Base-by-base conservation (phyloP, 306 rosid genomes). In the Quercus dentata region DNA sequence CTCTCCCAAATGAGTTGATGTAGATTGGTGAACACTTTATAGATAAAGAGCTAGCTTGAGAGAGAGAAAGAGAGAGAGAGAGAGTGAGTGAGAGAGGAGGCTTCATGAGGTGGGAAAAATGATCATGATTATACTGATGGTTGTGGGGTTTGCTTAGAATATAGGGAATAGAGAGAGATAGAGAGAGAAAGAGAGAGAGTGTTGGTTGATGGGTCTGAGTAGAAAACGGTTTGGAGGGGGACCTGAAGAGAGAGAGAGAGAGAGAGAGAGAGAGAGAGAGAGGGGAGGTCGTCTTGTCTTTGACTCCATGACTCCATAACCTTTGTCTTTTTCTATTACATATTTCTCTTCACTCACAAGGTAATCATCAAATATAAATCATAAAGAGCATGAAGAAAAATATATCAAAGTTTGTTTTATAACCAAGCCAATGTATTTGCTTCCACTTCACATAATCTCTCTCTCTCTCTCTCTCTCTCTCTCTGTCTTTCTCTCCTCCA, bases 91-190 rank as follows among this genome's bases (percentile, higher is more conserved):
- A 58, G 62, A 83, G 41, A 84, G 91, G 90, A 89, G 77, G 90
- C 94, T 90, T 91, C 86, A 86, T 86, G 73, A 74, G 82, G 93
- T 80, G 92, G 94, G 89, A 89, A 92, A 87, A 84, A 90, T 87
- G 86, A 87, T 85, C 84, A 77, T 86, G 84, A 83, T 85, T 90
- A 86, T 82, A 69, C 82, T 73, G 92, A 90, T 89, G 94, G 86
- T 85, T 87, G 91, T 88, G 94, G 93, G 93, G 97, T 88, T 94
- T 94, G 97, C 98, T 91, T 94, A 87, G 87, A 94, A 92, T 82
- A 81, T 79, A 81, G 94, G 95, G 78, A 90, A 92, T 89, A 83
- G 86, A 78, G 75, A 79, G 58, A 73, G 64, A 23, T 54, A 82
- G 75, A 80, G 52, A 73, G 73, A 57, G 79, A 59, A 21, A 21